These are phyloP conservation scores for Excoecaria agallocha DNA, from an alignment of 345 rosid species.

Conservation along the genomic window DNA sequence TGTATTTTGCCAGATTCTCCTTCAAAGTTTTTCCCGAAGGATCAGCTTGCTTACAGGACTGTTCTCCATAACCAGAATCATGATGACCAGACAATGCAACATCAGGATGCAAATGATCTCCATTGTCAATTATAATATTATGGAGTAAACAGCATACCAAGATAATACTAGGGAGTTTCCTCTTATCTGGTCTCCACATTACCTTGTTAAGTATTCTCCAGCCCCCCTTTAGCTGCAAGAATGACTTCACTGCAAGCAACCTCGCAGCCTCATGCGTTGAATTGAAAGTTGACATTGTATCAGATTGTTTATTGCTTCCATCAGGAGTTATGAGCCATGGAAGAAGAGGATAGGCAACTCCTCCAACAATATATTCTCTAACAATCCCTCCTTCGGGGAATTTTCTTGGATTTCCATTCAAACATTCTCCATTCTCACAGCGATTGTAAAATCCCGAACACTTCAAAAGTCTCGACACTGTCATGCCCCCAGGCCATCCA, in stretches of 20 bases:
- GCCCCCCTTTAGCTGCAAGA: slow-evolving; percentile 77
- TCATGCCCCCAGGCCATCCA: slow-evolving; percentile 95
- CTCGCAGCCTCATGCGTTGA: slow-evolving; percentile 59
- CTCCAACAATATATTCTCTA: slow-evolving; percentile 82
- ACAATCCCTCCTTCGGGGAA: slow-evolving; percentile 35
- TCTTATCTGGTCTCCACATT: slow-evolving; percentile 95
- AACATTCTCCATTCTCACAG: slow-evolving; percentile 55
- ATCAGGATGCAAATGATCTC: slow-evolving; percentile 67
- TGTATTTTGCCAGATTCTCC: slow-evolving; percentile 54
- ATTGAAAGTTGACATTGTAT: slow-evolving; percentile 44
- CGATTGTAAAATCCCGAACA: slow-evolving; percentile 77
- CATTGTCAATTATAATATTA: slow-evolving; percentile 71
- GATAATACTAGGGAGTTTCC: slow-evolving; percentile 83
- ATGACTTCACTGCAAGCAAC: slow-evolving; percentile 61
- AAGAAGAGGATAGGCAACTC: slow-evolving; percentile 72
- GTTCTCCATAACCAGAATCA: slow-evolving; percentile 67
- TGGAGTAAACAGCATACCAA: slow-evolving; percentile 85
- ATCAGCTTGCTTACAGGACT: slow-evolving; percentile 60
- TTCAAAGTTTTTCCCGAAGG: slow-evolving; percentile 48
- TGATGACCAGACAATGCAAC: slow-evolving; percentile 68
- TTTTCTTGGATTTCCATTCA: slow-evolving; percentile 54
- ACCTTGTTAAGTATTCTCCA: slow-evolving; percentile 94
- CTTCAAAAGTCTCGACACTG: slow-evolving; percentile 33
- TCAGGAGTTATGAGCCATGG: slow-evolving; percentile 93
- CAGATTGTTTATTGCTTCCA: slow-evolving; percentile 30